These are phyloP conservation scores for Coccomyxa sp. DNA, from an alignment of 139 green algal species.

Conservation along the genomic window DNA sequence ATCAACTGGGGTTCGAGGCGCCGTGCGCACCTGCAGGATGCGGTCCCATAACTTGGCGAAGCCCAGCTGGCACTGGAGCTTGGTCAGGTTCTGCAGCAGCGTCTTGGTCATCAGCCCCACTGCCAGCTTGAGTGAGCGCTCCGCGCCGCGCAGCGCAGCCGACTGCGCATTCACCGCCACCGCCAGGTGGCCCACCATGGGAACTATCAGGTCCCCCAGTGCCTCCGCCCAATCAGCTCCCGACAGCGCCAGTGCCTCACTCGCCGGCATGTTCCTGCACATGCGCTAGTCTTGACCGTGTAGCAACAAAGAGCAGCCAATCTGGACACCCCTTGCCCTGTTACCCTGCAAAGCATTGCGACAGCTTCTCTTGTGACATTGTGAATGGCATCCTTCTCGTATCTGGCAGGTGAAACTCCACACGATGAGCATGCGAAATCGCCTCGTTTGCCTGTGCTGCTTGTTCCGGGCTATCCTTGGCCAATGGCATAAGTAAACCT, in stretches of 20 bases:
- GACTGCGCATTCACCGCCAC: slow-evolving; percentile 1
- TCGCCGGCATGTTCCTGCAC: slow-evolving; percentile 57
- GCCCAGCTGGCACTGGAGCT: slow-evolving; percentile 24
- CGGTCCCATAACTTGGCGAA: slow-evolving; percentile 55
- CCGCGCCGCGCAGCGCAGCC: slow-evolving; percentile 6
- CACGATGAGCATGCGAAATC: not conserved
- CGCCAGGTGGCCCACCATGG: slow-evolving; percentile 41
- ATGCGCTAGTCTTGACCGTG: too few relatives aligned
- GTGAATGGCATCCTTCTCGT: not conserved
- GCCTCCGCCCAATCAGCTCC: slow-evolving; percentile 43
- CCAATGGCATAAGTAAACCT: too few relatives aligned
- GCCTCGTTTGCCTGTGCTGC: not conserved
- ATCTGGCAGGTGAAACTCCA: not conserved
- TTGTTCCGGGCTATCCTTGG: not conserved
- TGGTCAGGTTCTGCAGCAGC: slow-evolving; percentile 51
- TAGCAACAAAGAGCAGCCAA: not conserved
- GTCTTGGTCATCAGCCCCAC: slow-evolving; percentile 64
- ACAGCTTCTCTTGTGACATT: not conserved
- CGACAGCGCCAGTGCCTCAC: slow-evolving; percentile 56
- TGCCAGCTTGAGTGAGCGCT: slow-evolving; percentile 41
- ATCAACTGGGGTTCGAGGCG: not conserved
- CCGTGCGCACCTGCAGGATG: slow-evolving; percentile 20
- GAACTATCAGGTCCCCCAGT: slow-evolving; percentile 47
- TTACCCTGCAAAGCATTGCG: not conserved
- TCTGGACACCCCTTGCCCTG: too few relatives aligned